A percentile compares a stretch with the other conserved stretches of the same genome.
Conservation (phyloP, 140 eudicot genomes). For the Anethum foeniculum region DNA sequence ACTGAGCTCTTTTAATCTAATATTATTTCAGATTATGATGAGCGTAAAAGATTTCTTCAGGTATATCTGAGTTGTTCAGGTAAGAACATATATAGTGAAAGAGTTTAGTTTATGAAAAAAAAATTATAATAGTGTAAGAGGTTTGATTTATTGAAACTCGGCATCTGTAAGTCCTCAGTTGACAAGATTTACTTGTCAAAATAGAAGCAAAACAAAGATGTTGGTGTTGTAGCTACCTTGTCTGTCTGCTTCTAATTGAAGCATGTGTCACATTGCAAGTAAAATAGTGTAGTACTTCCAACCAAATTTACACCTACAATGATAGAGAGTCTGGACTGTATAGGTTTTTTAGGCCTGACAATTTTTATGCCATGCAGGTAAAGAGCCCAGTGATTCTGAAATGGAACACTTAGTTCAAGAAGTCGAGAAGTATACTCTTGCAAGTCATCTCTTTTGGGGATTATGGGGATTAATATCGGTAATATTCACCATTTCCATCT, state of each 20-base stretch:
- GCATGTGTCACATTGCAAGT: not conserved
- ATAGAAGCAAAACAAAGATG: not conserved
- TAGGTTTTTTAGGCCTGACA: not conserved
- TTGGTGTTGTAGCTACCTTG: not conserved
- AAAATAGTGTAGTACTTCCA: not conserved
- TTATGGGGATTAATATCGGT: conserved; percentile 98
- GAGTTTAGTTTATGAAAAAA: not conserved
- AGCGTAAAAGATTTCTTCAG: conserved; percentile 65
- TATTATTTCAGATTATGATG: conserved; percentile 47
- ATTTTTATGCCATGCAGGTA: conserved; percentile 37
- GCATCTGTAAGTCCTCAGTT: not conserved
- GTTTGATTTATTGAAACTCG: not conserved
- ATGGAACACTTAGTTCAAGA: conserved; percentile 49
- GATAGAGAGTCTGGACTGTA: not conserved
- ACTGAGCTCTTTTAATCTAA: conserved; percentile 8
- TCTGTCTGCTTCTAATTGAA: not conserved
- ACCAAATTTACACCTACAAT: not conserved
- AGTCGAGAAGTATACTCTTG: conserved; percentile 75
- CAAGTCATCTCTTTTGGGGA: conserved; percentile 89
- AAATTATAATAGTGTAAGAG: not conserved
- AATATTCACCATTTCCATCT: conserved; percentile 15
- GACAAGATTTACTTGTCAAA: not conserved
- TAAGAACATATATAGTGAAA: conserved; percentile 4
- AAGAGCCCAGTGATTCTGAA: conserved; percentile 34
- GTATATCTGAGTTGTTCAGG: conserved; percentile 69